These are phyloP conservation scores for Elsinoe necatrix DNA, from an alignment of 2,329 filamentous ascomycete genomes.

Conservation along the genomic window DNA sequence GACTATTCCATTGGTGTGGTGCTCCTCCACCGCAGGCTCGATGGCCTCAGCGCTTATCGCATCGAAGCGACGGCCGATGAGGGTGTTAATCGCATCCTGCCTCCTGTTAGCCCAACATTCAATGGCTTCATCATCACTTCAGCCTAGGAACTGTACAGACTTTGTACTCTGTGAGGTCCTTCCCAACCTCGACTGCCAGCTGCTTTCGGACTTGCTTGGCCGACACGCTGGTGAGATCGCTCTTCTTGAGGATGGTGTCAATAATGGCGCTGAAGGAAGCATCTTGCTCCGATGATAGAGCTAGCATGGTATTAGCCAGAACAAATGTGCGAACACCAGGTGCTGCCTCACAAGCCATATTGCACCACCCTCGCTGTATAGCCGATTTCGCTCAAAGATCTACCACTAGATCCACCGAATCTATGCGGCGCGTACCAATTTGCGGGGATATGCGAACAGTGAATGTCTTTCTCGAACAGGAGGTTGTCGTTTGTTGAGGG, in stretches of 20 bases:
- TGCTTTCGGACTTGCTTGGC: conserved; percentile 58
- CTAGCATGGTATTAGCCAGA: not conserved
- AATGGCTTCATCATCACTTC: not conserved
- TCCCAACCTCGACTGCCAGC: conserved; percentile 50
- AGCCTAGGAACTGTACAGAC: conserved; percentile 30
- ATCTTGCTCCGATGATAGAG: conserved; percentile 13
- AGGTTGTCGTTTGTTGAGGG: not conserved
- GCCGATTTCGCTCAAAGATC: not conserved
- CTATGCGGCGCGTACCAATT: conserved; percentile 6
- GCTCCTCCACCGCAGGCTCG: conserved; percentile 24
- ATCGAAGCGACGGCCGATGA: conserved; percentile 45
- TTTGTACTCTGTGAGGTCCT: conserved; percentile 56
- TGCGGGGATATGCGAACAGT: conserved; percentile 2
- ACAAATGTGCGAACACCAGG: not conserved
- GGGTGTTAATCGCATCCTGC: conserved; percentile 37
- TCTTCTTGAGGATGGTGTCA: conserved; percentile 51
- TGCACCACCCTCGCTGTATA: not conserved
- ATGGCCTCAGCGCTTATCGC: conserved; percentile 29
- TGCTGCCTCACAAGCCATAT: conserved; percentile 4
- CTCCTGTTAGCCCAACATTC: conserved; percentile 16
- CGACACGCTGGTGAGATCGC: conserved; percentile 56
- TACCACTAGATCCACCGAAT: conserved; percentile 11
- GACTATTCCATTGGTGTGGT: conserved; percentile 31
- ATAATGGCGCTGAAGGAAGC: conserved; percentile 40
- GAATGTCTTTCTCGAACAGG: not conserved